Evolutionary conservation across 768 basidiomycete species (phyloP).

Genomic region (Albatrellus ellisii): DNA sequence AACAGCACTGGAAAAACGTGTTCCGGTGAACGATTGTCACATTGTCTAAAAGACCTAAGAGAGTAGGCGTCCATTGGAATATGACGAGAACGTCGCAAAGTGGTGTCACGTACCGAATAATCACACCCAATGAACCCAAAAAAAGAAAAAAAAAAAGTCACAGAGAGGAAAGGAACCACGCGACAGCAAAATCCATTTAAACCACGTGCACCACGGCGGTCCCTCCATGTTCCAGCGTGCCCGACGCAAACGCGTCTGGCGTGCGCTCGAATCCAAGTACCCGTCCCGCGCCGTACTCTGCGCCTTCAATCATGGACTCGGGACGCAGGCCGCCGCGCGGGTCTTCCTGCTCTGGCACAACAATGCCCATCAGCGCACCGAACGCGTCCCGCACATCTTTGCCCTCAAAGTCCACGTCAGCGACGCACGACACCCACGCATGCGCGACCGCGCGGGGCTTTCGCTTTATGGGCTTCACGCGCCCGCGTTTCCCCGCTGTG

Average conservation of each 20-base stretch:
- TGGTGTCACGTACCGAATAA: too few relatives aligned
- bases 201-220: conserved; percentile 22
- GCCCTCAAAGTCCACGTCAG: conserved; percentile 79
- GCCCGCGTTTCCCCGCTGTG: not conserved
- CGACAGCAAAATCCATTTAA: too few relatives aligned
- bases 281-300: conserved; percentile 19
- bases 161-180: too few relatives aligned
- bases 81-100: too few relatives aligned
- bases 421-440: conserved; percentile 69
- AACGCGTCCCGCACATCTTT: conserved; percentile 50
- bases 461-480: not conserved
- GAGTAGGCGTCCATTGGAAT: too few relatives aligned
- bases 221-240: conserved; percentile 19
- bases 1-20: too few relatives aligned
- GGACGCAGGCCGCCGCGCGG: conserved; percentile 22
- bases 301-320: conserved; percentile 18
- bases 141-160: too few relatives aligned
- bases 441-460: conserved; percentile 44
- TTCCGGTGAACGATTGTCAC: too few relatives aligned
- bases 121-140: too few relatives aligned
- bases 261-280: conserved; percentile 43
- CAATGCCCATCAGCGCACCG: conserved; percentile 26
- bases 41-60: too few relatives aligned
- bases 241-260: conserved; percentile 31
- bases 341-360: too few relatives aligned